Evolutionary conservation across 331 rosid genomes (phyloP), one percentile per base, ranked within the genome.

Genomic region (Erythrophleum ivorense): DNA sequence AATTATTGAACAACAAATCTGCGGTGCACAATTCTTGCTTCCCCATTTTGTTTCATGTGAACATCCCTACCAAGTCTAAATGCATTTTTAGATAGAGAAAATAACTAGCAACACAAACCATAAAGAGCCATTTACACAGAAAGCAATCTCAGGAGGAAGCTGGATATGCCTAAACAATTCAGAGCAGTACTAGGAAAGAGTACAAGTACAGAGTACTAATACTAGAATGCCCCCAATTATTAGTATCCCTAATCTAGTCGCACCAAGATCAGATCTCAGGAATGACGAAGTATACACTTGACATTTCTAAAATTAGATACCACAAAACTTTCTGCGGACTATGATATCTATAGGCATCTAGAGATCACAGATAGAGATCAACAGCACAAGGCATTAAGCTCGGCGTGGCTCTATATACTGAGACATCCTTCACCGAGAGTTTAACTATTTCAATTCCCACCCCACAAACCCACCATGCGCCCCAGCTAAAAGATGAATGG

Each of bases 401-500:
- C 70, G 18, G 53, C 2, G 4, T 75, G 80, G 57, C 85, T 71
- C 87, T 84, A 70, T 85, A 84, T 86, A 83, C 55, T 76, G 80
- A 80, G 41, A 24, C 78, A 75, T 81, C 83, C 84, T 77, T 60
- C 58, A 67, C 53, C 33, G 5, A 69, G n/a, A 11, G 55, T 72
- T 82, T 70, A 78, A 71, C 46, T 10, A 21, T 33, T 31, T 1
- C 49, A 43, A 7, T 9, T 58, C 60, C 41, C 46, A 64, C 18
- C 7, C 15, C 1, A n/a, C 5, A 10, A 59, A 9, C 16, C 55
- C 68, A 9, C 54, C 57, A 63, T 34, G 70, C 5, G 46, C 7
- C 9, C 7, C n/a, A 12, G 31, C 62, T 55, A 45, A 46, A 62
- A 72, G 78, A 49, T 7, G 10, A 21, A 46, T 6, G 40, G 29